phyloP scores from a whole-genome alignment of 73 alveolate species.

The Stentor coeruleus region DNA sequence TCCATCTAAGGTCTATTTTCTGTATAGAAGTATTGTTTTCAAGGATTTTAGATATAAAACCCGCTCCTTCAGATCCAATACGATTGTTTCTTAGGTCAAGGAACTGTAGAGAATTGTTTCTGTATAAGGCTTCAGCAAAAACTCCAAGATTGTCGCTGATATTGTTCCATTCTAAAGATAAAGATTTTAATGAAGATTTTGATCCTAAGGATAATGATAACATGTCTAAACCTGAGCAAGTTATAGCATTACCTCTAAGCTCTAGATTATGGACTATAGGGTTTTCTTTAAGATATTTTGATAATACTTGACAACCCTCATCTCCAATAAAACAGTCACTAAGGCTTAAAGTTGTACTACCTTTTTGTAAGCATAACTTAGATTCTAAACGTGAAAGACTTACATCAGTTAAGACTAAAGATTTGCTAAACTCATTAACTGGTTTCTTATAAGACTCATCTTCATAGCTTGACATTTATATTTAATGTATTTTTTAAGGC shows the following conservation, averaged over 20 bases:
- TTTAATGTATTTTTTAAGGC: too few relatives aligned
- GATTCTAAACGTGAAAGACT: neutral
- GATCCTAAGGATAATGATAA: conserved; percentile 31
- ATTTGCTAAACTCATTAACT: too few relatives aligned
- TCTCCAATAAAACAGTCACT: conserved; percentile 26
- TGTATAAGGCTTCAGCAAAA: conserved; percentile 40
- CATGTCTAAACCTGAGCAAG: conserved; percentile 42
- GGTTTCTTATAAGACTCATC: too few relatives aligned
- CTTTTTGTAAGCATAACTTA: conserved; percentile 12
- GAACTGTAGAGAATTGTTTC: conserved; percentile 30
- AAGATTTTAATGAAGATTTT: conserved; percentile 1
- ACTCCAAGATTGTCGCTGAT: conserved; percentile 34
- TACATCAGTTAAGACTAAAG: neutral
- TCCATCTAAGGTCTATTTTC: conserved; percentile 53
- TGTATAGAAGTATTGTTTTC: conserved; percentile 32
- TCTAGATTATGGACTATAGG: conserved; percentile 26
- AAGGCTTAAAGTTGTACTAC: conserved; percentile 16
- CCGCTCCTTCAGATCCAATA: conserved; percentile 49
- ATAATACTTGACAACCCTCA: conserved; percentile 17
- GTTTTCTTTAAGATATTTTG: neutral
- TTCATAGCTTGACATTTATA: too few relatives aligned
- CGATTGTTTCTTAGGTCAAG: conserved; percentile 51
- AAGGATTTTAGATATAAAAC: conserved; percentile 28
- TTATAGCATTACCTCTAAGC: conserved; percentile 50
- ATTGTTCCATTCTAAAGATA: conserved; percentile 52